phyloP scores from a whole-genome alignment of 225 moss, liverwort and hornwort genomes.

The Pseudisothecium myosuroides region DNA sequence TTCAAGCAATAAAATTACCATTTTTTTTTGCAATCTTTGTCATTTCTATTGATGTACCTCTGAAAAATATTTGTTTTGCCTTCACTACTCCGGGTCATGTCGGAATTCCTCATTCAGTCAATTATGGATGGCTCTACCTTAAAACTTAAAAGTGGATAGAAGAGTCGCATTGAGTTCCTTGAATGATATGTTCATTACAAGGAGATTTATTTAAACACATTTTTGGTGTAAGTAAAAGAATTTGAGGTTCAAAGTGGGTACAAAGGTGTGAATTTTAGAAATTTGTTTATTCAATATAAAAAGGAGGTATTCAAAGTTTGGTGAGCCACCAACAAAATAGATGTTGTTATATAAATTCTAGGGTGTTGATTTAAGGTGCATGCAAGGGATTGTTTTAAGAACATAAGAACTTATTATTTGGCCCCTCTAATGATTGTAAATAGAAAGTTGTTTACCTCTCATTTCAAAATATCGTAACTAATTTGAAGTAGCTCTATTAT shows the following conservation, averaged over 20 bases:
- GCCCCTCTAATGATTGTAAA: neutral
- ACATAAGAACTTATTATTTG: neutral
- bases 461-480: neutral
- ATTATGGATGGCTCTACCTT: too few species aligned
- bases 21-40: too few species aligned
- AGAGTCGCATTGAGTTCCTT: neutral
- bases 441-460: neutral
- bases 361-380: neutral
- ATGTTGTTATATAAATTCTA: neutral
- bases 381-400: neutral
- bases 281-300: neutral
- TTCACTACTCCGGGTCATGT: too few species aligned
- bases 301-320: neutral
- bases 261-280: neutral
- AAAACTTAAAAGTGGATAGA: too few species aligned
- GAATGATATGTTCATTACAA: neutral
- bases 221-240: accelerated
- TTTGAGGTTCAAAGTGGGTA: neutral
- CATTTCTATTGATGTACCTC: too few species aligned
- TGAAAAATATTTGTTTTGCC: too few species aligned
- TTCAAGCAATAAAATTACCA: too few species aligned
- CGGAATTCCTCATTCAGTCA: too few species aligned
- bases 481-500: neutral
- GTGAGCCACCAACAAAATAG: neutral
- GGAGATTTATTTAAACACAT: too few species aligned